These are phyloP conservation scores for Morella rubra DNA, from an alignment of 306 rosid species.

Conservation along the genomic window DNA sequence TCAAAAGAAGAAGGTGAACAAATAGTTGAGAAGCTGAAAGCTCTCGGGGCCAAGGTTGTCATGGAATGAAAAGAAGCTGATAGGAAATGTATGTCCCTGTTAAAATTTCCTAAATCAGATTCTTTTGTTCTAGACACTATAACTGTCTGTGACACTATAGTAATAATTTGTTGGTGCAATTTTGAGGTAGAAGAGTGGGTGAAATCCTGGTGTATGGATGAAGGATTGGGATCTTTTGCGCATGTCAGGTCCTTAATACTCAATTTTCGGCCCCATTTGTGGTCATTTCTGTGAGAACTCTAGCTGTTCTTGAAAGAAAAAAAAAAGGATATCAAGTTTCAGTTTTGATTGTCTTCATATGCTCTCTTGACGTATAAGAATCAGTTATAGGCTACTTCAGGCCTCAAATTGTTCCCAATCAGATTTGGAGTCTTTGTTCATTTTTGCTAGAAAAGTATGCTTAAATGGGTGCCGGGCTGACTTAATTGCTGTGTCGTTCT, in stretches of 20 bases:
- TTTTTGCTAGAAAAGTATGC: too few species aligned
- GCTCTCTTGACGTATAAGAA: too few species aligned
- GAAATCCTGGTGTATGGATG: background rate
- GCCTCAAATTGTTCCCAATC: too few species aligned
- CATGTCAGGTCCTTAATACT: background rate
- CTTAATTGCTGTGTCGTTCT: too few species aligned
- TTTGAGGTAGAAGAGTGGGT: background rate
- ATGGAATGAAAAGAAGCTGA: conserved; percentile 50
- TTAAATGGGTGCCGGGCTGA: too few species aligned
- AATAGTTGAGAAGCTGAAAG: conserved; percentile 77
- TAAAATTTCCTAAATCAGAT: background rate
- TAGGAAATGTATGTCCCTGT: background rate
- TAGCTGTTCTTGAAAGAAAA: too few species aligned
- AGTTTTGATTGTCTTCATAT: too few species aligned
- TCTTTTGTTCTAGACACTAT: conserved; percentile 3
- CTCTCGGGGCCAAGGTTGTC: conserved; percentile 84
- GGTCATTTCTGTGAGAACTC: too few species aligned
- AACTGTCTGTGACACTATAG: background rate
- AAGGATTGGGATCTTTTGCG: background rate
- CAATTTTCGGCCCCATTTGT: too few species aligned
- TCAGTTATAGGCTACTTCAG: too few species aligned
- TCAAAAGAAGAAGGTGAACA: conserved; percentile 92
- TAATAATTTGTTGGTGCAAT: background rate
- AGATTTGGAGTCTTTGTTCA: too few species aligned
- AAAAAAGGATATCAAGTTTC: too few species aligned